phyloP scores from a whole-genome alignment of 129 eudicot species.

The Kitagawia praeruptora region DNA sequence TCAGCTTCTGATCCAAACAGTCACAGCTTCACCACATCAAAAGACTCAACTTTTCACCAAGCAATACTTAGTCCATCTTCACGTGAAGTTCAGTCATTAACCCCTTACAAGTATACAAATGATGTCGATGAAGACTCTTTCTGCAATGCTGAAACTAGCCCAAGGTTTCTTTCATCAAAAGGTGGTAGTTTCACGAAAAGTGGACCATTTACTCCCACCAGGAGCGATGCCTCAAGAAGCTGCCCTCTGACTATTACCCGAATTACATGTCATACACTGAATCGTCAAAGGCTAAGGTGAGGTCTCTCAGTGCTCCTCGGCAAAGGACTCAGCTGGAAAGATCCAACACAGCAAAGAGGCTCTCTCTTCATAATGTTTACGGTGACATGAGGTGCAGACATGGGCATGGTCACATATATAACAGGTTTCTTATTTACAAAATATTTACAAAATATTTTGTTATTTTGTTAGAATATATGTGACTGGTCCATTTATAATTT shows the following conservation, averaged over 20 bases:
- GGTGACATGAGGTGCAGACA: conserved; percentile 26
- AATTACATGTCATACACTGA: conserved; percentile 84
- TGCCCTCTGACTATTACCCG: conserved; percentile 59
- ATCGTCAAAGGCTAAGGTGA: conserved; percentile 71
- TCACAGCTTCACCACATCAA: conserved; percentile 62
- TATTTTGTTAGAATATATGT: too few relatives aligned
- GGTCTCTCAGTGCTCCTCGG: conserved; percentile 85
- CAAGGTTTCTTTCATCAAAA: conserved; percentile 36
- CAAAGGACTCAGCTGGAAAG: conserved; percentile 56
- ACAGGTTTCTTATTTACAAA: too few relatives aligned
- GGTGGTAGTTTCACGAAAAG: conserved; percentile 29
- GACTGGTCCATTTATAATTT: too few relatives aligned
- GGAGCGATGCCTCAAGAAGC: conserved; percentile 67
- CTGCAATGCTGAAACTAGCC: conserved; percentile 52
- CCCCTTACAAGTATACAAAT: conserved; percentile 21
- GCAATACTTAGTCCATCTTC: conserved; percentile 51
- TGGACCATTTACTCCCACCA: conserved; percentile 56
- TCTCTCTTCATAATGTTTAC: conserved; percentile 57
- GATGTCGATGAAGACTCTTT: conserved; percentile 32
- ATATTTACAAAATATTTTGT: too few relatives aligned
- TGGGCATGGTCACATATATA: too few relatives aligned
- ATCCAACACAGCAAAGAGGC: conserved; percentile 49
- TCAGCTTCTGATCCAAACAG: conserved; percentile 35
- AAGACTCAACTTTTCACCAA: conserved; percentile 47
- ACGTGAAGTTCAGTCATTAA: conserved; percentile 49